Conservation (phyloP, 805 yeast species). For the Vanderwaltozyma verrucispora region DNA sequence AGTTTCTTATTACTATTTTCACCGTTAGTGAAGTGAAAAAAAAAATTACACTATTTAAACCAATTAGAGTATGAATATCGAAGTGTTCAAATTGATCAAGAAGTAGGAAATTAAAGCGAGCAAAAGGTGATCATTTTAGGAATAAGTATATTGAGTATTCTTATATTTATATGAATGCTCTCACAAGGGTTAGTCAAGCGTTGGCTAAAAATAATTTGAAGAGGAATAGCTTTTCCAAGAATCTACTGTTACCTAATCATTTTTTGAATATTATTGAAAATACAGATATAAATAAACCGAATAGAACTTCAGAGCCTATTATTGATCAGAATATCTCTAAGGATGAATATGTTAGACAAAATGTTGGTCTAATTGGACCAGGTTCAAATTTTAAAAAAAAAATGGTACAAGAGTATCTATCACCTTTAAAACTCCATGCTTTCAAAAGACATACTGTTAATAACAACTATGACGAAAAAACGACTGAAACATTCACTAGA, state of each 20-base stretch:
- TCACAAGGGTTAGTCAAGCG: neutral
- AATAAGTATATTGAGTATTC: too few species aligned
- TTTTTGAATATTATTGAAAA: neutral
- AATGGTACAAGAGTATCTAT: slow-evolving; percentile 20
- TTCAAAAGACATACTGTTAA: slow-evolving; percentile 19
- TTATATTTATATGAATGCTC: neutral
- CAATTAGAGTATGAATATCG: too few species aligned
- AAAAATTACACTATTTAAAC: too few species aligned
- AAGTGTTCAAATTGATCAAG: too few species aligned
- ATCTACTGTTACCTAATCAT: neutral
- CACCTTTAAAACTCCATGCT: slow-evolving; percentile 18
- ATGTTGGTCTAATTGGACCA: slow-evolving; percentile 16
- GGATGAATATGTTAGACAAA: neutral
- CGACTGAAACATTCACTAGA: slow-evolving; percentile 5
- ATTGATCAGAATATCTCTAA: neutral
- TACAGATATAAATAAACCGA: neutral
- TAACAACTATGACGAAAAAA: slow-evolving; percentile 13
- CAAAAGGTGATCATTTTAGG: too few species aligned
- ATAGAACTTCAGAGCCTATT: too few species aligned
- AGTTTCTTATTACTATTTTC: too few species aligned
- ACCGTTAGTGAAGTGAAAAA: too few species aligned
- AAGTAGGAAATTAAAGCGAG: too few species aligned
- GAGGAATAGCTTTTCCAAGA: neutral
- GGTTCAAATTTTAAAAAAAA: slow-evolving; percentile 25
- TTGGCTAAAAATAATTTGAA: neutral